Evolutionary conservation across 1,284 basidiomycete species (phyloP).

Genomic region (Wallemia hederae): DNA sequence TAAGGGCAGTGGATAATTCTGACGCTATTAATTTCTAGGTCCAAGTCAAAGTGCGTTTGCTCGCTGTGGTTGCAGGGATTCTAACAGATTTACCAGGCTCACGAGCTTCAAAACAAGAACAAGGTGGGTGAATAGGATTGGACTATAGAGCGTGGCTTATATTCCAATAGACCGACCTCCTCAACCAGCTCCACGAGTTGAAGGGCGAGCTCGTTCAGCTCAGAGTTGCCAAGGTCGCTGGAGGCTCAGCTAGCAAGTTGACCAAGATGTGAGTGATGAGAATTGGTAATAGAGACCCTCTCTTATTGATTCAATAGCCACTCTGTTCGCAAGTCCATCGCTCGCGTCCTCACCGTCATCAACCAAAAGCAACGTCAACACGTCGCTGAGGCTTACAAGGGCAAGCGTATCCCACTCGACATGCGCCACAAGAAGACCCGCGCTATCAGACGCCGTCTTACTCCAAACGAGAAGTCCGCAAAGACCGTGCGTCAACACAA

Average conservation of each 20-base stretch:
- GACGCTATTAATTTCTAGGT: neutral
- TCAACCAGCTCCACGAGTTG: slow-evolving; percentile 78
- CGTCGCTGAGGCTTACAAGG: slow-evolving; percentile 91
- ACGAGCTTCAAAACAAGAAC: slow-evolving; percentile 77
- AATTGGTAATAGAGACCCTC: neutral
- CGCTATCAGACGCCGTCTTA: slow-evolving; percentile 84
- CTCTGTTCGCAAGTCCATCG: slow-evolving; percentile 94
- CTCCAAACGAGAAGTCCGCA: slow-evolving; percentile 48
- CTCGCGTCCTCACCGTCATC: slow-evolving; percentile 90
- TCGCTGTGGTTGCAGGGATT: neutral
- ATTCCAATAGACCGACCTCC: slow-evolving; percentile 48
- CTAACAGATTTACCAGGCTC: slow-evolving; percentile 26
- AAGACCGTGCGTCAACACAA: slow-evolving; percentile 76
- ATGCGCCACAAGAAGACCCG: slow-evolving; percentile 95
- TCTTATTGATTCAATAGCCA: slow-evolving; percentile 26
- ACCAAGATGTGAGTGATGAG: slow-evolving; percentile 60
- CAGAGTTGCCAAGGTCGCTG: slow-evolving; percentile 94
- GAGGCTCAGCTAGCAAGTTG: slow-evolving; percentile 81
- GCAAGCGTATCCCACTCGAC: slow-evolving; percentile 91
- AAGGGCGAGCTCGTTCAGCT: slow-evolving; percentile 79
- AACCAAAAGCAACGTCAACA: slow-evolving; percentile 95
- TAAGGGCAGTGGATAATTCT: too few relatives aligned
- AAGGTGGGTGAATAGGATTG: slow-evolving; percentile 23
- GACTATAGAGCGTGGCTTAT: neutral
- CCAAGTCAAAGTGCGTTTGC: neutral